Conservation (phyloP, 371 early-diverging fungal genomes). For the Apophysomyces sp. region DNA sequence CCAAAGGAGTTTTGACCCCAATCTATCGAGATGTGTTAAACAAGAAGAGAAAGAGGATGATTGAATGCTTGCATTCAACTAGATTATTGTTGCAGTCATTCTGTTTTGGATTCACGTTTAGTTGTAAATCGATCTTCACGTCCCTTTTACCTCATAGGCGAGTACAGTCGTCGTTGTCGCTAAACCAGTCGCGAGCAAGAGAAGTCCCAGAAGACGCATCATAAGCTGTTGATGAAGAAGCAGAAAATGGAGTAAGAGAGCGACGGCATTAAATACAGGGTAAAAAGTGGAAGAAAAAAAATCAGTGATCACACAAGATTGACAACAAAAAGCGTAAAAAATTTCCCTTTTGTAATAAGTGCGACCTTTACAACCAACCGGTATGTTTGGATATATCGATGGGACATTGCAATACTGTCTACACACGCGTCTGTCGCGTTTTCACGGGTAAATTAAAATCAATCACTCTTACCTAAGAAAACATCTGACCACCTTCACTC, state of each 20-base stretch:
- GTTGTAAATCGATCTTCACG: not conserved
- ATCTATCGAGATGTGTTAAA: constrained; percentile 21
- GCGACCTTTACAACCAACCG: not conserved
- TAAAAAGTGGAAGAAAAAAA: not conserved
- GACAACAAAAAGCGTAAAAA: constrained; percentile 3
- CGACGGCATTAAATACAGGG: not conserved
- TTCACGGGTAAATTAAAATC: not conserved
- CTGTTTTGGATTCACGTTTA: constrained; percentile 12
- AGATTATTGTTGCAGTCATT: constrained; percentile 42
- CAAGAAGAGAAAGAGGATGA: not conserved
- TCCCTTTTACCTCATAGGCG: not conserved
- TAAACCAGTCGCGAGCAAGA: not conserved
- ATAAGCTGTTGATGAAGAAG: not conserved
- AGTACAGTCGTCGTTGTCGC: not conserved
- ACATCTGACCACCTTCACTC: not conserved
- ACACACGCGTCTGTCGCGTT: not conserved
- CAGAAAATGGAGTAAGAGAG: not conserved
- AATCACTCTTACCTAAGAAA: not conserved
- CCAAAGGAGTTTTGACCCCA: constrained; percentile 57
- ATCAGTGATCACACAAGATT: not conserved
- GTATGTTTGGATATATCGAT: not conserved
- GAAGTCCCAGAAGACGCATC: not conserved
- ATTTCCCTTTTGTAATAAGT: constrained; percentile 1
- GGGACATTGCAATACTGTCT: not conserved
- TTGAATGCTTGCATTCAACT: constrained; percentile 36